These are phyloP conservation scores for Mimosa pudica DNA, from an alignment of 306 rosid genomes.

Conservation along the genomic window DNA sequence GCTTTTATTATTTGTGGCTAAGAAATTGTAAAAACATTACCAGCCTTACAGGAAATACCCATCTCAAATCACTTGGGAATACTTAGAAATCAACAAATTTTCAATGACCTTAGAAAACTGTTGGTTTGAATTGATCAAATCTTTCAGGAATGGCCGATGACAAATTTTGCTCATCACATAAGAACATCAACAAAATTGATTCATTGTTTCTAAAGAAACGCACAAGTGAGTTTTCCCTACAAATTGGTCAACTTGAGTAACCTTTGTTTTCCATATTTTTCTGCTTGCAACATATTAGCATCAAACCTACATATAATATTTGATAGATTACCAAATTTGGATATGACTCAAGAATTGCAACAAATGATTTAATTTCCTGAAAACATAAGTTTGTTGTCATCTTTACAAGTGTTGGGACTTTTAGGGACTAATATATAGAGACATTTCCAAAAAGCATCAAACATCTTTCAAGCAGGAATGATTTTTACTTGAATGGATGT, in stretches of 20 bases:
- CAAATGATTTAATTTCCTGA: background rate
- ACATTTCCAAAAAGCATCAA: background rate
- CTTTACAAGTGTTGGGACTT: background rate
- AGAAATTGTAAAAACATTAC: background rate
- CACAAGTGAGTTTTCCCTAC: background rate
- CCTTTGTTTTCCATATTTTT: background rate
- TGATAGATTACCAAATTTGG: background rate
- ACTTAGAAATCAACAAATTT: background rate
- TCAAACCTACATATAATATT: background rate
- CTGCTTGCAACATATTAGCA: background rate
- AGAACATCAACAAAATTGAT: background rate
- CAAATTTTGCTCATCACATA: background rate
- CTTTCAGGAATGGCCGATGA: background rate
- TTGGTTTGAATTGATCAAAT: background rate
- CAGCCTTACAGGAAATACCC: background rate
- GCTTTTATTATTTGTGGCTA: background rate
- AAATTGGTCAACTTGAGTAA: background rate
- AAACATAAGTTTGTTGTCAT: background rate
- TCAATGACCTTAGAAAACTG: background rate
- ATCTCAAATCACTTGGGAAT: background rate
- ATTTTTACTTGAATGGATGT: background rate
- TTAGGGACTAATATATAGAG: background rate
- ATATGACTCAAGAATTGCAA: background rate
- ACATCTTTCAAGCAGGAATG: background rate
- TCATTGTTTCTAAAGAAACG: background rate